These are phyloP conservation scores for Pythium phragmiticola DNA, from an alignment of 352 stramenopile species.

Conservation along the genomic window DNA sequence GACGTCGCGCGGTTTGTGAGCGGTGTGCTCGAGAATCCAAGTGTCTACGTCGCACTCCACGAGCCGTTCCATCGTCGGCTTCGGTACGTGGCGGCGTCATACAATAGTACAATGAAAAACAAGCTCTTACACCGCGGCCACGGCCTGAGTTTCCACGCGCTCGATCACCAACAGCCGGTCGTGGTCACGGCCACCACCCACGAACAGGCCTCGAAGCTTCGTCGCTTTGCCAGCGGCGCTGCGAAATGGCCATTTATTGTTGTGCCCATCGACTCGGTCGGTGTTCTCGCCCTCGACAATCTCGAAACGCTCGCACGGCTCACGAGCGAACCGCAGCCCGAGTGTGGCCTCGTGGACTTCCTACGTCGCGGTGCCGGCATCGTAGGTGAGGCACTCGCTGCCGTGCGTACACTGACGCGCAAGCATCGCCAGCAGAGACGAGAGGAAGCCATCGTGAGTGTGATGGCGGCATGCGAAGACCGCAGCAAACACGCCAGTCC, in stretches of 20 bases:
- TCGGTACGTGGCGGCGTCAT: constrained; percentile 52
- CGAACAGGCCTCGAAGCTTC: constrained; percentile 23
- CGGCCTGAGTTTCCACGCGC: constrained; percentile 54
- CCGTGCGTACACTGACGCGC: constrained; percentile 11
- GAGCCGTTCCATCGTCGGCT: constrained; percentile 50
- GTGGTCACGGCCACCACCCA: constrained; percentile 29
- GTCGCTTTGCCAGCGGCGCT: constrained; percentile 36
- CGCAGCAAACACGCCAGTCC: constrained; percentile 15
- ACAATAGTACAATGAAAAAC: constrained; percentile 48
- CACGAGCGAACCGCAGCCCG: constrained; percentile 43
- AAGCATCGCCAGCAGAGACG: constrained; percentile 23
- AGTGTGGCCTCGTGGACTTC: constrained; percentile 79
- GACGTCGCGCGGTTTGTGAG: constrained; percentile 38
- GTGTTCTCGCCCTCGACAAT: constrained; percentile 64
- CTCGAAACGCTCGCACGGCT: constrained; percentile 48
- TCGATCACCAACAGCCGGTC: constrained; percentile 41
- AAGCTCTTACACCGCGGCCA: constrained; percentile 59
- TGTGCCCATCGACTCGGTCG: constrained; percentile 46
- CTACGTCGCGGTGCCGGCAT: constrained; percentile 36
- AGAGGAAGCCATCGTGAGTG: constrained; percentile 42
- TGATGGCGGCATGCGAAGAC: constrained; percentile 59
- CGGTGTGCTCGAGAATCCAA: constrained; percentile 30
- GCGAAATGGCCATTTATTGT: constrained; percentile 60
- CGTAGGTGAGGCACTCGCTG: constrained; percentile 24
- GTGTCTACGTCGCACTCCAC: constrained; percentile 64